Conservation (phyloP, 257 asterid species). For the Nicotiana sylvestris region DNA sequence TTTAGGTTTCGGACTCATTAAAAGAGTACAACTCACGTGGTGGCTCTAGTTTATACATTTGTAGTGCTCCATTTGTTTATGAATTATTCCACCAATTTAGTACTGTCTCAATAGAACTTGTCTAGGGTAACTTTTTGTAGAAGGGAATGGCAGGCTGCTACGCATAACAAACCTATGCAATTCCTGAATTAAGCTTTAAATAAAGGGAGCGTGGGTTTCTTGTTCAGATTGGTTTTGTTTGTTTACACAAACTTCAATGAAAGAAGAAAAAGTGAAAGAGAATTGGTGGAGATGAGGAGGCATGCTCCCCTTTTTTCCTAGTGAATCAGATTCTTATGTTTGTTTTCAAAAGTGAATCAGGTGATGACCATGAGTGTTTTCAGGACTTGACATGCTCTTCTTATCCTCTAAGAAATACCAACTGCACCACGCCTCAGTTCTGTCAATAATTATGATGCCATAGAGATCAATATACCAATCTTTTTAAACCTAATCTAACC, state of each 20-base stretch:
- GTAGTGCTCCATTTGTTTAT: background rate
- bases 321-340: too few relatives aligned
- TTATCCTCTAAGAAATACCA: background rate
- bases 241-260: background rate
- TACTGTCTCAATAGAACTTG: background rate
- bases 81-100: background rate
- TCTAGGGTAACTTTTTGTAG: constrained; percentile 13
- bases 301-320: too few relatives aligned
- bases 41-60: background rate
- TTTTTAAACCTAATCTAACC: too few relatives aligned
- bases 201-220: background rate
- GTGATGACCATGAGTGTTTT: too few relatives aligned
- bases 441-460: background rate
- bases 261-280: background rate
- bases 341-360: too few relatives aligned
- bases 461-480: background rate
- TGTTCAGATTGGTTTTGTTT: background rate
- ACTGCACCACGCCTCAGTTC: background rate
- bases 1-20: too few relatives aligned
- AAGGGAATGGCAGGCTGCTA: constrained; percentile 21
- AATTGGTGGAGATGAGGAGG: background rate
- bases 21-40: background rate
- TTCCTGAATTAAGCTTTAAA: background rate
- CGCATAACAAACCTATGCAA: constrained; percentile 14
- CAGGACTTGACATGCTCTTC: background rate